Evolutionary conservation across 2,329 filamentous ascomycete genomes (phyloP).

Genomic region (Orbilia oligospora): DNA sequence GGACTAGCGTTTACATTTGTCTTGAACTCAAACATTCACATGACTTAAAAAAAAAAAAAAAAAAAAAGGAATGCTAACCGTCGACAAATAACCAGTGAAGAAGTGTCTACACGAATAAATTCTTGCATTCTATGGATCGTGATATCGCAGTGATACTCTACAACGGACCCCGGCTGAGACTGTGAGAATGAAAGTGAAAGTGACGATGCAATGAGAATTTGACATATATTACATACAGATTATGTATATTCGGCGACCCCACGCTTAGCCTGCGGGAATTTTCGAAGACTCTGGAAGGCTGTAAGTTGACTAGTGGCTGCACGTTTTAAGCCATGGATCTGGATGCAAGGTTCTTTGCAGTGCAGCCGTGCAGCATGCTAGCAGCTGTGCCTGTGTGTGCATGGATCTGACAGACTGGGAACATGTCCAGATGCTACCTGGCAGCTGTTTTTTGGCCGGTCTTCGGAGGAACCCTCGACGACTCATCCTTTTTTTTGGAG

Average conservation of each 20-base stretch:
- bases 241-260: slow-evolving; percentile 25
- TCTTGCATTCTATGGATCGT: background rate
- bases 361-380: background rate
- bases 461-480: slow-evolving; percentile 40
- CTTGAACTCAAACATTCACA: slow-evolving; percentile 37
- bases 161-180: background rate
- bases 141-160: background rate
- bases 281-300: slow-evolving; percentile 14
- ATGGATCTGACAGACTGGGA: slow-evolving; percentile 22
- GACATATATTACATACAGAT: background rate
- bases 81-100: background rate
- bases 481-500: background rate
- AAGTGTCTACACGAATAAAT: background rate
- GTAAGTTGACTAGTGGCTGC: slow-evolving; percentile 6
- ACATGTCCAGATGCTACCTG: background rate
- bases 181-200: too few relatives aligned
- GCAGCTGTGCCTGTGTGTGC: background rate
- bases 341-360: slow-evolving; percentile 33
- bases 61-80: background rate
- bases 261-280: slow-evolving; percentile 42
- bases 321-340: slow-evolving; percentile 38
- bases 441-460: slow-evolving; percentile 18
- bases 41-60: slow-evolving; percentile 10
- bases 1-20: background rate
- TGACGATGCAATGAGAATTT: background rate